Base-by-base conservation (phyloP, 768 basidiomycete species). In the Coprinopsis strossmayeri region DNA sequence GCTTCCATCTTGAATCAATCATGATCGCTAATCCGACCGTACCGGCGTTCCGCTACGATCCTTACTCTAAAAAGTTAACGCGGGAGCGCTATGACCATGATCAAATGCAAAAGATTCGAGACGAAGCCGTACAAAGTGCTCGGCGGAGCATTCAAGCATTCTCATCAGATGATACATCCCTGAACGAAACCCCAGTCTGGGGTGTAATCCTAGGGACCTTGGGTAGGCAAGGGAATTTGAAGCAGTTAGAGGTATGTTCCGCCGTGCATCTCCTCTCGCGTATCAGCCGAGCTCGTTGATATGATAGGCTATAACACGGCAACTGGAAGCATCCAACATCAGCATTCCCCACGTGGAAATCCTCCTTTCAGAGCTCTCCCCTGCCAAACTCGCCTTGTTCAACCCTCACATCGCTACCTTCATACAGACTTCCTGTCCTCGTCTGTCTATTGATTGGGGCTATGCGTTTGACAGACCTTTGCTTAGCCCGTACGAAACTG, bases 21-120 rank as follows among this genome's bases (percentile, higher is more conserved):
- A 99, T 99, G 96, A 96, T 99, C 51, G 92, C 93, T n/a, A 99
- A 99, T 63, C 96, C 96, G 0, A 66, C 77, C 25, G 76, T 98
- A 15, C 93, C 96, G 10, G 94, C 96, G 0, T 99, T 96, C 69
- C 82, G 96, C 18, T 99, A 98, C 66, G 96, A 98, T 61, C 96
- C 96, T 2, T 99, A 98, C 65, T 91, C 92, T 18, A 99, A 99
- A 66, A 96, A 93, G 61, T 74, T 99, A 44, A 97, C 96, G 1
- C 71, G 91, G 50, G 96, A 99, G 61, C 76, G 82, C 2, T 99
- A 98, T 56, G 78, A 91, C 57, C 92, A 98, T 59, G 64, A 69
- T 7, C 86, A 92, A 68, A 99, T 99, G 96, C 78, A 84, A 40
- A 59, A 64, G 0, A 66, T 84, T 32, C 73, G 96, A 41, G 76